Conservation (phyloP, 495 filamentous ascomycete species). For the Clohesyomyces aquaticus region DNA sequence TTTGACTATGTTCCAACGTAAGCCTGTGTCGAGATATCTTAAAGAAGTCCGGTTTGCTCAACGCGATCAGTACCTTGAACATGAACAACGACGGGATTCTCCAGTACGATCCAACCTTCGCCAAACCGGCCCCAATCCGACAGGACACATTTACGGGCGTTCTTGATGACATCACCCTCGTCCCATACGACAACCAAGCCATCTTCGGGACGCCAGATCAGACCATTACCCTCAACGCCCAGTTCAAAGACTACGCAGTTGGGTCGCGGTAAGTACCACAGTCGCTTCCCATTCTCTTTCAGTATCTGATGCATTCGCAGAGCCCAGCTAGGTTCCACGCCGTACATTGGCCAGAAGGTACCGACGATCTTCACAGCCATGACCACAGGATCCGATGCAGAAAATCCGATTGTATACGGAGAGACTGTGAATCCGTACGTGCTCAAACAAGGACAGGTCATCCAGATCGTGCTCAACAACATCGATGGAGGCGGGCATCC, state of each 20-base stretch:
- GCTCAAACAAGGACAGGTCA: constrained; percentile 66
- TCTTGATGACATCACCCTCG: constrained; percentile 34
- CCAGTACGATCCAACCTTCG: constrained; percentile 1
- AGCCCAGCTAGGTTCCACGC: constrained; percentile 5
- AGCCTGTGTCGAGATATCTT: too few relatives aligned
- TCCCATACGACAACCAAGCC: constrained; percentile 24
- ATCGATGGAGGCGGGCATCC: constrained; percentile 42
- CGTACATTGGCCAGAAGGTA: constrained; percentile 15
- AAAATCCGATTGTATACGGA: constrained; percentile 72
- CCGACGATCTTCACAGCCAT: constrained; percentile 68
- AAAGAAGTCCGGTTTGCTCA: too few relatives aligned
- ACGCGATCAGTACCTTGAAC: neutral
- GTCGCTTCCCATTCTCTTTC: too few relatives aligned
- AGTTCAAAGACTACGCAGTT: constrained; percentile 1
- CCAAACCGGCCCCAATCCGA: constrained; percentile 3
- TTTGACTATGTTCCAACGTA: constrained; percentile 13
- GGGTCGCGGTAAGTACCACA: constrained; percentile 9
- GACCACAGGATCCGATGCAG: constrained; percentile 62
- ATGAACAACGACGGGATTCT: constrained; percentile 20
- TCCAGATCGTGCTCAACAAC: constrained; percentile 71
- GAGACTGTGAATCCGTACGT: constrained; percentile 68
- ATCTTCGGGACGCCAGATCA: constrained; percentile 3
- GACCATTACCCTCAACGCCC: constrained; percentile 10
- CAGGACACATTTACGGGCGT: neutral
- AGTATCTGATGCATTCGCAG: too few relatives aligned